phyloP scores from a whole-genome alignment of 331 rosid genomes.

The Acacia concinna region DNA sequence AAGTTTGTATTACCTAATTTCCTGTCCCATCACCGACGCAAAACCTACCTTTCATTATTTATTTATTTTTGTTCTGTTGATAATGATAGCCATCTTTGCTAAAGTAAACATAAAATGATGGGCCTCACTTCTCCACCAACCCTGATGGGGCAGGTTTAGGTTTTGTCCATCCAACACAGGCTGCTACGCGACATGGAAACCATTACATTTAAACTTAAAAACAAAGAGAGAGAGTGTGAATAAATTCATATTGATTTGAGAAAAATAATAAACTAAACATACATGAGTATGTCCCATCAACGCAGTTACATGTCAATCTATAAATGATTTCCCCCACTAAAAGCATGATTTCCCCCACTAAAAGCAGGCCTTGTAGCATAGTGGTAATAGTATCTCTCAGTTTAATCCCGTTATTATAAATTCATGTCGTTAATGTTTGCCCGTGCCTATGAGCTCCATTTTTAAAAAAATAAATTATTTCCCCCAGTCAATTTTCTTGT shows the following conservation, averaged over 20 bases:
- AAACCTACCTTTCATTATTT: conserved; percentile 10
- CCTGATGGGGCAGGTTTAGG: conserved; percentile 14
- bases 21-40: conserved; percentile 37
- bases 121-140: conserved; percentile 55
- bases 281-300: background rate
- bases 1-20: conserved; percentile 11
- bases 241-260: background rate
- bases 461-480: no score
- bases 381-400: no score
- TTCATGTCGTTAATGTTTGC: no score
- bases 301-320: background rate
- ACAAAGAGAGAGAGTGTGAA: no score
- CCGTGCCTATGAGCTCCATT: no score
- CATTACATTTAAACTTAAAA: background rate
- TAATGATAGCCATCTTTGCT: conserved; percentile 18
- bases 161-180: background rate
- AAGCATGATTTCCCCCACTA: no score
- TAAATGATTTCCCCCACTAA: background rate
- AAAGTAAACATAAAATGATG: conserved; percentile 12
- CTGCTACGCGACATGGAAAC: background rate
- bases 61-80: background rate
- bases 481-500: background rate
- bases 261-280: background rate
- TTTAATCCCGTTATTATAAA: no score
- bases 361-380: no score